Base-by-base conservation (phyloP, 108 stramenopile genomes). In the Cylindrotheca closterium region DNA sequence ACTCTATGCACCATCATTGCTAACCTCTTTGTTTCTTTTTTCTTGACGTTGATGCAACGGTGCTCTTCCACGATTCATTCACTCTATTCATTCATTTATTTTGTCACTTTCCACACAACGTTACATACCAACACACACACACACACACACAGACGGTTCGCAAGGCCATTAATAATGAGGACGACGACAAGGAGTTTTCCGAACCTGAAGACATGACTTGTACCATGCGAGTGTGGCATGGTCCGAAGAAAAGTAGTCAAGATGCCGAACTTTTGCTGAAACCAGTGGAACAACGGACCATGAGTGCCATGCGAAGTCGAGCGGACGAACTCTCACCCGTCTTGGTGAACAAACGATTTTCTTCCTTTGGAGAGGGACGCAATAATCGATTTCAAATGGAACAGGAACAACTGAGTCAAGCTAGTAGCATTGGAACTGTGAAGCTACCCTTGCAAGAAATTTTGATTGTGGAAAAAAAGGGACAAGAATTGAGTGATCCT, bases 141-240 rank as follows among this genome's bases (percentile, higher is more conserved):
- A n/a, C n/a, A n/a, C n/a, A n/a, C n/a, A n/a, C n/a, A 42, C 37
- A 42, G 37, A 42, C 10, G 10, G 15, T 42, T 42, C 37, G 37
- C 37, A 42, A 42, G 37, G 37, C 37, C 10, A n/a, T n/a, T n/a
- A n/a, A n/a, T n/a, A 15, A 15, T 42, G 37, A 10, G 37, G 37
- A 42, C 37, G 15, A 15, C 37, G 15, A 42, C 10, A 42, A 42
- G 37, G 15, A 42, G 37, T 42, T 22, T 0, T 4, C 0, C 31
- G 50, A 73, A 34, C 54, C 42, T 37, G 63, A 74, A 55, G 60
- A 67, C 0, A 63, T 67, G 65, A 67, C 48, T 12, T 67, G 65
- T 49, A 74, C 66, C 0, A 74, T 74, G 73, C 25, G 66, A 31
- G 52, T 61, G 21, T 74, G 66, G 66, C 73, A 67, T 34, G 63